A percentile compares a stretch with the other conserved stretches of the same genome.
These are phyloP conservation scores for Boehmeria nivea DNA, from an alignment of 306 rosid genomes.

Conservation along the genomic window DNA sequence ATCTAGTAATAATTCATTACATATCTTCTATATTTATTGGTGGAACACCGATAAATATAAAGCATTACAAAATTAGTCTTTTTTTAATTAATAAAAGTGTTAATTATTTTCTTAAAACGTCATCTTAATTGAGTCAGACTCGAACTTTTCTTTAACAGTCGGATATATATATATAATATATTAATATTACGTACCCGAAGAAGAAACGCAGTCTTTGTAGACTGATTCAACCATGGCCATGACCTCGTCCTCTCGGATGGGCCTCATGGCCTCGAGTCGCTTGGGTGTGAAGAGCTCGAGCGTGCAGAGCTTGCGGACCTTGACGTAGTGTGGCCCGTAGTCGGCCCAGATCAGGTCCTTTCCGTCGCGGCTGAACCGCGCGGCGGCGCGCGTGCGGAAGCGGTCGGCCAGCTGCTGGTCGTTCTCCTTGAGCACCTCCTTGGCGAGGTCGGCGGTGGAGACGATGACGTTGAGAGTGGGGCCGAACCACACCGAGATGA, in stretches of 20 bases:
- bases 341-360: slow-evolving; percentile 90
- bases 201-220: slow-evolving; percentile 36
- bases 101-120: too few relatives aligned
- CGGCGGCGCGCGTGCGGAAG: slow-evolving; percentile 62
- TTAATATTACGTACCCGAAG: slow-evolving; percentile 34
- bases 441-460: slow-evolving; percentile 57
- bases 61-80: too few relatives aligned
- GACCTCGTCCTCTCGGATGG: slow-evolving; percentile 86
- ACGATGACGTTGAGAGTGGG: slow-evolving; percentile 67
- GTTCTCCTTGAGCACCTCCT: slow-evolving; percentile 63
- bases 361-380: slow-evolving; percentile 73
- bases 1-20: too few relatives aligned
- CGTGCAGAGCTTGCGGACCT: slow-evolving; percentile 88
- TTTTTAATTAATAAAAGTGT: too few relatives aligned
- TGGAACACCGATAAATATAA: too few relatives aligned
- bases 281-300: slow-evolving; percentile 81
- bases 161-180: too few relatives aligned
- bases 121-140: too few relatives aligned
- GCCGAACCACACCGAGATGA: slow-evolving; percentile 87
- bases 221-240: slow-evolving; percentile 83
- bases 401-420: slow-evolving; percentile 75
- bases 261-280: slow-evolving; percentile 58
- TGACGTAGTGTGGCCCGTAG: slow-evolving; percentile 92
- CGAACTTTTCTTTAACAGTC: too few relatives aligned
- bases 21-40: too few relatives aligned